Conservation (phyloP, 139 green algal species). For the Chlorella vulgaris region DNA sequence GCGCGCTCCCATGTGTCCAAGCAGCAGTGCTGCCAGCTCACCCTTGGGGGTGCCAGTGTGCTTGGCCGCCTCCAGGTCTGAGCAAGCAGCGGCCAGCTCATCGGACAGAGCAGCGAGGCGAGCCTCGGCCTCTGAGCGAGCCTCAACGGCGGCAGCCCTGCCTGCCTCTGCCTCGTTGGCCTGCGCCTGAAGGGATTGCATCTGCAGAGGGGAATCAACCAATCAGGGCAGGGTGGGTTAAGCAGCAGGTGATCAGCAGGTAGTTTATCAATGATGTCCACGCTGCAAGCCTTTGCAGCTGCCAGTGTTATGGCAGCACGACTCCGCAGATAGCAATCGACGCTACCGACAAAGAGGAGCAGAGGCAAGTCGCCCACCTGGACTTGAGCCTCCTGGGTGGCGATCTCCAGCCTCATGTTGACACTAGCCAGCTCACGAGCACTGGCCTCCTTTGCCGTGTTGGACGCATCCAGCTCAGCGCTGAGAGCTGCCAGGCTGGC, state of each 20-base stretch:
- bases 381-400: constrained; percentile 3
- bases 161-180: no score
- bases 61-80: constrained; percentile 23
- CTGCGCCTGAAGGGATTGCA: no score
- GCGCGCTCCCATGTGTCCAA: neutral
- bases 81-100: constrained; percentile 8
- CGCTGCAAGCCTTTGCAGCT: no score
- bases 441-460: neutral
- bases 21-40: neutral
- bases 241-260: no score
- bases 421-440: constrained; percentile 21
- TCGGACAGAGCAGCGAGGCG: constrained; percentile 11
- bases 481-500: neutral
- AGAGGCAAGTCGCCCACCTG: no score
- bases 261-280: no score
- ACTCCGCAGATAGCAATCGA: no score
- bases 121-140: neutral
- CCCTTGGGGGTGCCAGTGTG: constrained; percentile 31
- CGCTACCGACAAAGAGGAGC: no score
- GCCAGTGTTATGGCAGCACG: no score
- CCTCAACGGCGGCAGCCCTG: neutral
- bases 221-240: no score
- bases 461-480: constrained; percentile 9
- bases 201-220: no score
- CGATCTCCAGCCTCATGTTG: constrained; percentile 34